phyloP scores from a whole-genome alignment of 2,329 filamentous ascomycete species.

The Orbilia javanica region DNA sequence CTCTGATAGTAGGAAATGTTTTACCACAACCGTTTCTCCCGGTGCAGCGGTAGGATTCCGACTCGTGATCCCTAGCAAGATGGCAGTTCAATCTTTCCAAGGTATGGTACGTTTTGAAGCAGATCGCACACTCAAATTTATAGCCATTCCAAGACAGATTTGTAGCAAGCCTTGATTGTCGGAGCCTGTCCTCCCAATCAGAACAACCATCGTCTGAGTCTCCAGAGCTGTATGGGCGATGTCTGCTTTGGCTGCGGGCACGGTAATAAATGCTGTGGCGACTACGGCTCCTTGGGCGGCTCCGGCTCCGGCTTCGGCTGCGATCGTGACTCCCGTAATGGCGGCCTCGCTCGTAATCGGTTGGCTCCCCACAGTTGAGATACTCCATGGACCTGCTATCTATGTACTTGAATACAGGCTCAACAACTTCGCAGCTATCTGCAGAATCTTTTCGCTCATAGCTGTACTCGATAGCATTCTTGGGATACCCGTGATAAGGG shows the following conservation, averaged over 20 bases:
- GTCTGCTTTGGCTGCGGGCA: constrained; percentile 49
- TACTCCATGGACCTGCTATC: constrained; percentile 55
- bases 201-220: constrained; percentile 43
- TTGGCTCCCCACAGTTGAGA: constrained; percentile 27
- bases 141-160: constrained; percentile 54
- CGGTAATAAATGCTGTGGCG: constrained; percentile 46
- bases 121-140: constrained; percentile 54
- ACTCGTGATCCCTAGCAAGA: constrained; percentile 43
- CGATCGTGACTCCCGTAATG: constrained; percentile 33
- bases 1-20: constrained; percentile 40
- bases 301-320: constrained; percentile 21
- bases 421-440: constrained; percentile 35
- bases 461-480: constrained; percentile 53
- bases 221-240: constrained; percentile 15
- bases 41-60: constrained; percentile 46
- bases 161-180: constrained; percentile 50
- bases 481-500: constrained; percentile 54
- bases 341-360: constrained; percentile 32
- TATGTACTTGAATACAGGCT: constrained; percentile 51
- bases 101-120: constrained; percentile 47
- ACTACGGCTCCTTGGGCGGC: constrained; percentile 35
- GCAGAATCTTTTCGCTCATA: constrained; percentile 35
- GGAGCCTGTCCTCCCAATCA: constrained; percentile 50
- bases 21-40: constrained; percentile 44
- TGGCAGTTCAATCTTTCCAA: constrained; percentile 49